These are phyloP conservation scores for Pachyrhizus erosus DNA, from an alignment of 306 rosid genomes.

Conservation along the genomic window DNA sequence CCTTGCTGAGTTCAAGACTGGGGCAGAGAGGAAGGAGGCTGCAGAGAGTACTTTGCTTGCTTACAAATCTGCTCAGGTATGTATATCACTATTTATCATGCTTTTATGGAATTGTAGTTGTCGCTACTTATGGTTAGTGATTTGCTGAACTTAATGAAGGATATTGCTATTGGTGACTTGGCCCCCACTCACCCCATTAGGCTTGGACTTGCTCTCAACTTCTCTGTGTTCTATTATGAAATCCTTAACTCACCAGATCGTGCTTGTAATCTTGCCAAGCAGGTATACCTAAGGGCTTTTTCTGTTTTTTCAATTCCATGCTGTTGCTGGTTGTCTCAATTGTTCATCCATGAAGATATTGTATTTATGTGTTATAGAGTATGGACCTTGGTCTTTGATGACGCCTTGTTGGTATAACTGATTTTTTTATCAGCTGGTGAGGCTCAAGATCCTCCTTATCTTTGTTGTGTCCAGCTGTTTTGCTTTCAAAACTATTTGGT, in stretches of 20 bases:
- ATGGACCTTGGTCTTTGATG: too few species aligned
- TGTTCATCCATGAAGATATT: neutral
- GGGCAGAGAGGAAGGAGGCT: slow-evolving; percentile 87
- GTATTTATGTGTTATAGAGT: too few species aligned
- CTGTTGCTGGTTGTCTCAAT: neutral
- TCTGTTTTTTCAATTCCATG: neutral
- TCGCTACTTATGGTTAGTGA: neutral
- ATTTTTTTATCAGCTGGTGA: too few species aligned
- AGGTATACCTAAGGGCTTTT: slow-evolving; percentile 51
- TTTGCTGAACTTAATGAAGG: slow-evolving; percentile 52
- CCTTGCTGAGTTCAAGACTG: slow-evolving; percentile 92
- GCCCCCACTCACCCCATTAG: slow-evolving; percentile 97
- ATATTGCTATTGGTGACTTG: slow-evolving; percentile 79
- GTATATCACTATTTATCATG: neutral
- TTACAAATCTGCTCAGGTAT: slow-evolving; percentile 95
- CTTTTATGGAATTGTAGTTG: neutral
- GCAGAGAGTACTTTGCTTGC: slow-evolving; percentile 94
- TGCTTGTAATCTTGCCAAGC: slow-evolving; percentile 95
- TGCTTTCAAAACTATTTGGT: too few species aligned
- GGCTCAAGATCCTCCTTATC: too few species aligned
- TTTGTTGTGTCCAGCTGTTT: too few species aligned
- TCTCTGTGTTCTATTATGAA: slow-evolving; percentile 95
- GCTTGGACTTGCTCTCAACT: slow-evolving; percentile 98
- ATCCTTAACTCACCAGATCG: slow-evolving; percentile 97
- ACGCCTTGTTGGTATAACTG: too few species aligned